These are phyloP conservation scores for Salix arbutifolia DNA, from an alignment of 345 rosid species.

Conservation along the genomic window DNA sequence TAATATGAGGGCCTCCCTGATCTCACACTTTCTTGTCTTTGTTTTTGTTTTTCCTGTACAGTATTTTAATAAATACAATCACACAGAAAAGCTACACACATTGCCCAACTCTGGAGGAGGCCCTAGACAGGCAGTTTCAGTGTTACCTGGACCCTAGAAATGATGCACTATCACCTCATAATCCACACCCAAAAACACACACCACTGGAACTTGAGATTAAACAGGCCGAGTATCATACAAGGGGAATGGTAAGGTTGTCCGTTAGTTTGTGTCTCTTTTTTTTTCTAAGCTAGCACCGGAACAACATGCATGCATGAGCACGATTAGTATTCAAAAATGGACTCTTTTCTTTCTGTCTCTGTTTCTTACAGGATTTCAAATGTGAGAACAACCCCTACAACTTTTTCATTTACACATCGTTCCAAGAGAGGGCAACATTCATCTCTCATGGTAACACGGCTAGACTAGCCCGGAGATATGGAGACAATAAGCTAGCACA, in stretches of 20 bases:
- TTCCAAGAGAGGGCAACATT: constrained; percentile 47
- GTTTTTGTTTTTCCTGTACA: constrained; percentile 8
- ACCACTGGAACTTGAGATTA: not conserved
- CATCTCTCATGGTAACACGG: constrained; percentile 38
- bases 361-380: constrained; percentile 19
- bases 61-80: not conserved
- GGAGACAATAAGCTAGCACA: constrained; percentile 35
- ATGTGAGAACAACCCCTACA: constrained; percentile 30
- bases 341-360: not conserved
- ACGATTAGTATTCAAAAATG: not conserved
- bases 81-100: not conserved
- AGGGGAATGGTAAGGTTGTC: constrained; percentile 54
- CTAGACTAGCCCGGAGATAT: constrained; percentile 31
- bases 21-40: constrained; percentile 23
- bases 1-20: not conserved
- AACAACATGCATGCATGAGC: not conserved
- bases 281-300: not conserved
- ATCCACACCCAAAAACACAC: constrained; percentile 5
- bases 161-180: not conserved
- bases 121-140: constrained; percentile 1
- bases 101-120: not conserved
- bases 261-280: not conserved
- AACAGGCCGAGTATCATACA: not conserved
- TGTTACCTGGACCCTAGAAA: not conserved
- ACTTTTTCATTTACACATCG: constrained; percentile 34